A percentile compares a stretch with the other conserved stretches of the same genome.
Conservation (phyloP, 106 monocot genomes). For the Apostasia ramifera region DNA sequence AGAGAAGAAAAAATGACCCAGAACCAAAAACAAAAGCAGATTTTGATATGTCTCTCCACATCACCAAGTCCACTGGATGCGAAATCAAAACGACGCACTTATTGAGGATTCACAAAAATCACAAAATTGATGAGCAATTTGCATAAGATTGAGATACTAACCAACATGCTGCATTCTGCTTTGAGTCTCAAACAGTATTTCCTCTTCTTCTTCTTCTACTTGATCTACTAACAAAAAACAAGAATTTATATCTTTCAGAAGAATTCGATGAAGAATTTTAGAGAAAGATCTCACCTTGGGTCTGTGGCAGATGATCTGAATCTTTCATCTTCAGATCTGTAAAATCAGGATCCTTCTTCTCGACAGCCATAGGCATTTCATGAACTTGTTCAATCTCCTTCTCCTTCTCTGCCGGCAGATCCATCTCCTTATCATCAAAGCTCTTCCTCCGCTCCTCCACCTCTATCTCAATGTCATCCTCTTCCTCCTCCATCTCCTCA, state of each 20-base stretch:
- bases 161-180: slow-evolving; percentile 75
- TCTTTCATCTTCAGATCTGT: slow-evolving; percentile 17
- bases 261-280: neutral
- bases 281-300: neutral
- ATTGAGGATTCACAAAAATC: neutral
- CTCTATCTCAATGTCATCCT: slow-evolving; percentile 19
- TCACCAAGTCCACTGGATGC: slow-evolving; percentile 76
- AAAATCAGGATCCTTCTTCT: neutral
- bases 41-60: slow-evolving; percentile 80
- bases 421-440: slow-evolving; percentile 62
- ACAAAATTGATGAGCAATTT: neutral
- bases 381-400: slow-evolving; percentile 26
- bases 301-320: slow-evolving; percentile 8
- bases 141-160: slow-evolving; percentile 13
- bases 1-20: slow-evolving; percentile 39
- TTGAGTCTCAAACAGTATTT: slow-evolving; percentile 20
- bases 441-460: slow-evolving; percentile 20
- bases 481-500: slow-evolving; percentile 7
- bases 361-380: slow-evolving; percentile 13
- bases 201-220: slow-evolving; percentile 16
- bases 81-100: neutral
- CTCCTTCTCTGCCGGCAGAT: slow-evolving; percentile 19
- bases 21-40: slow-evolving; percentile 40
- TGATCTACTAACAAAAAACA: neutral
- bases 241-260: neutral